Conservation (phyloP, 2,329 filamentous ascomycete genomes). For the Teratosphaeria nubilosa region DNA sequence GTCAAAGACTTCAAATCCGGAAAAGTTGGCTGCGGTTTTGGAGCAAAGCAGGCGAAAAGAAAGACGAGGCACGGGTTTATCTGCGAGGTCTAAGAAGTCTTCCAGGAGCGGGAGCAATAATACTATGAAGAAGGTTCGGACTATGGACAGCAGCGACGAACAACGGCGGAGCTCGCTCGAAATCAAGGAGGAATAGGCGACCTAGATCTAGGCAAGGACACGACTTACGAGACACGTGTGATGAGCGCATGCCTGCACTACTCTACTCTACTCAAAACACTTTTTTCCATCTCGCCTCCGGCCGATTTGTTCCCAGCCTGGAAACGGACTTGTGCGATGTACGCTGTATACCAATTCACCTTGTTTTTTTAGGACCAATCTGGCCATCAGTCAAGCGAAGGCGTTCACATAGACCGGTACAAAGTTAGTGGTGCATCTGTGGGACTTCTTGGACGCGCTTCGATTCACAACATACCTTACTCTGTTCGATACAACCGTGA, state of each 20-base stretch:
- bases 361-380: not conserved
- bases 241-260: not conserved
- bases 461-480: not conserved
- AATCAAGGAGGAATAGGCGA: conserved; percentile 1
- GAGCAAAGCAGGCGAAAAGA: conserved; percentile 8
- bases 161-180: not conserved
- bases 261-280: not conserved
- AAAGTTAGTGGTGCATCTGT: not conserved
- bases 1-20: conserved; percentile 13
- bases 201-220: not conserved
- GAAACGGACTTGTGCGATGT: not conserved
- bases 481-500: not conserved
- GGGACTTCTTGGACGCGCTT: not conserved
- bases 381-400: not conserved
- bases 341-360: not conserved
- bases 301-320: not conserved
- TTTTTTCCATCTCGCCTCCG: not conserved
- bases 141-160: conserved; percentile 7
- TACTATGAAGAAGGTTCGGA: conserved; percentile 38
- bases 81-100: conserved; percentile 28
- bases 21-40: not conserved
- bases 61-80: conserved; percentile 22
- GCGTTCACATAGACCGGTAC: not conserved
- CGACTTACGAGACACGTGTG: not conserved
- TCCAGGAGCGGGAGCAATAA: conserved; percentile 40